phyloP scores from a whole-genome alignment of 176 grass and related monocot genomes.

The Aegilops speltoides region DNA sequence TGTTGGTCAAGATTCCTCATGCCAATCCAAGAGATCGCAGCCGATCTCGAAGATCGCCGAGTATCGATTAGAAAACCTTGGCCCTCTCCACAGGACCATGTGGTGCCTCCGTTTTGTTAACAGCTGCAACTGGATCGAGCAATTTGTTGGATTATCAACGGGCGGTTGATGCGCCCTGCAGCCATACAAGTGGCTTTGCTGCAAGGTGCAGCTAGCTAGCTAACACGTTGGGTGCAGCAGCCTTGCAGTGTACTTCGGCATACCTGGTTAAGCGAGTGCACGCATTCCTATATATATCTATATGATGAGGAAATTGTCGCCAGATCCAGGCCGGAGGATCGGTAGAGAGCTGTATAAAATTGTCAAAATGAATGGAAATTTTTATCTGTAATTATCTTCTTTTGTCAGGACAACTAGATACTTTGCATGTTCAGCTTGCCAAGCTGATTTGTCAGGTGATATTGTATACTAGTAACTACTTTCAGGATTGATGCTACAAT shows the following conservation, averaged over 20 bases:
- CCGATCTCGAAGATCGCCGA: conserved; percentile 35
- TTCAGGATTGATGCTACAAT: background rate
- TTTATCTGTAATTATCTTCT: background rate
- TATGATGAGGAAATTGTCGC: background rate
- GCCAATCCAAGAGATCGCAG: conserved; percentile 31
- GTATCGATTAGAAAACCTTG: conserved; percentile 21
- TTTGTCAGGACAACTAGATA: conserved; percentile 26
- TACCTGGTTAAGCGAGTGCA: background rate
- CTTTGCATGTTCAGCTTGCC: conserved; percentile 19
- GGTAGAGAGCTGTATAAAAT: background rate
- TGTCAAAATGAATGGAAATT: background rate
- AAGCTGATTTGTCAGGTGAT: background rate
- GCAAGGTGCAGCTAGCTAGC: background rate
- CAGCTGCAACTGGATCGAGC: conserved; percentile 13
- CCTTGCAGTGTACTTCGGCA: background rate
- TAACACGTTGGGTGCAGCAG: background rate
- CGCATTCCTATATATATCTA: background rate
- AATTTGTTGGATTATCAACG: background rate
- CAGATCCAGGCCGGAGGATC: background rate
- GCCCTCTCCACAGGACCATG: background rate
- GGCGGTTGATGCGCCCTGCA: background rate
- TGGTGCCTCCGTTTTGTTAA: conserved; percentile 8
- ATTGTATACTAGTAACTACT: background rate
- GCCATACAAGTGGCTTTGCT: conserved; percentile 5
- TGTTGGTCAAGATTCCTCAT: conserved; percentile 29